Conservation (phyloP, 192 early-diverging fungal species). For the Endogone sp. region DNA sequence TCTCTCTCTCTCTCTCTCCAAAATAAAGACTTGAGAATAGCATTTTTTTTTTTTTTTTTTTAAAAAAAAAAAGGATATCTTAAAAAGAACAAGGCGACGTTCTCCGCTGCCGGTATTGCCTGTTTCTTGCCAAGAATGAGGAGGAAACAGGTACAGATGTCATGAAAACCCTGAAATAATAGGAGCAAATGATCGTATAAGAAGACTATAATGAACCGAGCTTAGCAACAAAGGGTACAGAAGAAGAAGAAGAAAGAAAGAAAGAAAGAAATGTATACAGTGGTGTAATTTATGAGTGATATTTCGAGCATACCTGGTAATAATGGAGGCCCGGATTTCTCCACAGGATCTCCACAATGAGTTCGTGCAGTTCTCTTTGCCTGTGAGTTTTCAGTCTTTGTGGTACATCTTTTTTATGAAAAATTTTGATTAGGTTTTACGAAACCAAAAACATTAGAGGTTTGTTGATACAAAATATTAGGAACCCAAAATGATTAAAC, state of each 20-base stretch:
- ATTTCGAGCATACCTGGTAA: slow-evolving; percentile 50
- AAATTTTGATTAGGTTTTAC: not conserved
- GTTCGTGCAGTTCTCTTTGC: slow-evolving; percentile 41
- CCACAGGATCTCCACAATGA: slow-evolving; percentile 47
- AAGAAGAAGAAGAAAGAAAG: not conserved
- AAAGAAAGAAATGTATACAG: not conserved
- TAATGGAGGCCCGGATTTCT: slow-evolving; percentile 60
- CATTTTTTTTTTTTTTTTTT: too few species aligned
- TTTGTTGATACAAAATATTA: too few species aligned
- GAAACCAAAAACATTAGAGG: too few species aligned
- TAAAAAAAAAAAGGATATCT: slow-evolving; percentile 31
- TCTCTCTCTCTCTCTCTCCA: slow-evolving; percentile 40
- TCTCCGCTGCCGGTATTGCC: slow-evolving; percentile 46
- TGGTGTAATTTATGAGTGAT: too few species aligned
- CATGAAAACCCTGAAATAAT: slow-evolving; percentile 32
- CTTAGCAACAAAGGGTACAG: slow-evolving; percentile 9
- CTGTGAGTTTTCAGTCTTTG: slow-evolving; percentile 33
- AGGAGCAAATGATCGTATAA: not conserved
- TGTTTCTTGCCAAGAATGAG: slow-evolving; percentile 52
- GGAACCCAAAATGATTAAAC: not conserved
- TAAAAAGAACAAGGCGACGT: slow-evolving; percentile 47
- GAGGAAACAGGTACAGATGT: slow-evolving; percentile 42
- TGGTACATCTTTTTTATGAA: slow-evolving; percentile 18
- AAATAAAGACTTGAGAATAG: slow-evolving; percentile 15
- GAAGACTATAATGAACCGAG: slow-evolving; percentile 16